Evolutionary conservation across 768 basidiomycete genomes (phyloP).

Genomic region (Xerocomus spinulosus): DNA sequence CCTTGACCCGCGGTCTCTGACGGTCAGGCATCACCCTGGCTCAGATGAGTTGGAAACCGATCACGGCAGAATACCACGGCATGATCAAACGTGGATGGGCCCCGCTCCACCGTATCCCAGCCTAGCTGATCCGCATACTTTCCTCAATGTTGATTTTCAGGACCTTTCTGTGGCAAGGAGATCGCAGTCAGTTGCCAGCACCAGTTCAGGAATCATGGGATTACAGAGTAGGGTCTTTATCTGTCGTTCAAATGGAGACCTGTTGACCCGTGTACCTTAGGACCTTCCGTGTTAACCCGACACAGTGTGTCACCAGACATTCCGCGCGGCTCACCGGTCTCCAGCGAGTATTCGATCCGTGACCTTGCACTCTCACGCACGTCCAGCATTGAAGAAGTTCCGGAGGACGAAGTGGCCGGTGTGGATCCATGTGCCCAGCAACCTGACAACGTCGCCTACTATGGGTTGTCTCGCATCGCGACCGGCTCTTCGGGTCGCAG

Average conservation of each 20-base stretch:
- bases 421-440: conserved; percentile 5
- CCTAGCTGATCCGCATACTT: neutral
- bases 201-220: conserved; percentile 5
- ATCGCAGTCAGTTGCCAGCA: conserved; percentile 8
- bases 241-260: neutral
- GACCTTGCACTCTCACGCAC: conserved; percentile 31
- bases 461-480: conserved; percentile 14
- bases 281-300: conserved; percentile 3
- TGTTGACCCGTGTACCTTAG: conserved; percentile 7
- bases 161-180: neutral
- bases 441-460: conserved; percentile 7
- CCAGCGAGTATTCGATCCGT: conserved; percentile 6
- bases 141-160: neutral
- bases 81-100: conserved; percentile 3
- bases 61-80: neutral
- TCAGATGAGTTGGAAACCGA: conserved; percentile 7
- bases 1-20: conserved; percentile 7
- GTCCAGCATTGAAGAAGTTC: conserved; percentile 40
- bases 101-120: conserved; percentile 33
- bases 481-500: conserved; percentile 15
- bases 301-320: conserved; percentile 1
- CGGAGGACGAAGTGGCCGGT: conserved; percentile 29
- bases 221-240: conserved; percentile 8
- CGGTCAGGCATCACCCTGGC: conserved; percentile 5
- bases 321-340: conserved; percentile 6